Evolutionary conservation across 2,329 filamentous ascomycete species (phyloP), one percentile per base, ranked within the genome.

Genomic region (Endocalyx cinctus): DNA sequence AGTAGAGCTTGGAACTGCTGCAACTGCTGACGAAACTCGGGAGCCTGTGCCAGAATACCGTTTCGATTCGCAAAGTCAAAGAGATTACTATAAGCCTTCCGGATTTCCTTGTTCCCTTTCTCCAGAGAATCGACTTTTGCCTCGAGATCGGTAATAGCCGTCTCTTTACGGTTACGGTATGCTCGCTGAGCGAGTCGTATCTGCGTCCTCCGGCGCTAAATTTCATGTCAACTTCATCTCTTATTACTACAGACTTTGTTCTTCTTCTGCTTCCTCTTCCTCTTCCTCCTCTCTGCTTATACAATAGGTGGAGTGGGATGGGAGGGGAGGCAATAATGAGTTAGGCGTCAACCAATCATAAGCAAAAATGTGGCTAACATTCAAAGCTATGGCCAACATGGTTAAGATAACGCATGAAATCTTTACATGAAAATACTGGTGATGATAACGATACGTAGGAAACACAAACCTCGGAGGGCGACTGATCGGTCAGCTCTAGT

Each of bases 111-210:
- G 39, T 89, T 82, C 15, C 74, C 77, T 11, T 71, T 69, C 38
- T 82, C 75, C n/a, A 94, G 72, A 16, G 76, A 70, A 34, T 79
- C 66, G 17, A 90, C 84, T 40, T 81, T 73, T 34, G 76, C 72
- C 52, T 87, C 82, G 10, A 94, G 69, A 1, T 76, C 77, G 17
- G 77, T 73, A 35, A 94, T 90, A 5, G 84, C 84, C 15, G 74
- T 82, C 53, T 94, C 88, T 60, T 94, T 94, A 32, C 88, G 80
- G 50, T 84, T 78, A 12, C 88, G 78, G 53, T 94, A 94, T 1
- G 87, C 87, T 45, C 87, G 71, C 57, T 94, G 88, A 2, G 88
- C 88, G 34, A 90, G 73, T 16, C 88, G 80, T 43, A 95, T 92
- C 55, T 95, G 88, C 5, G 86, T 90, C 34, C 88, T 77, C 33